These are phyloP conservation scores for Sutorius eximius DNA, from an alignment of 1,284 basidiomycete species.

Conservation along the genomic window DNA sequence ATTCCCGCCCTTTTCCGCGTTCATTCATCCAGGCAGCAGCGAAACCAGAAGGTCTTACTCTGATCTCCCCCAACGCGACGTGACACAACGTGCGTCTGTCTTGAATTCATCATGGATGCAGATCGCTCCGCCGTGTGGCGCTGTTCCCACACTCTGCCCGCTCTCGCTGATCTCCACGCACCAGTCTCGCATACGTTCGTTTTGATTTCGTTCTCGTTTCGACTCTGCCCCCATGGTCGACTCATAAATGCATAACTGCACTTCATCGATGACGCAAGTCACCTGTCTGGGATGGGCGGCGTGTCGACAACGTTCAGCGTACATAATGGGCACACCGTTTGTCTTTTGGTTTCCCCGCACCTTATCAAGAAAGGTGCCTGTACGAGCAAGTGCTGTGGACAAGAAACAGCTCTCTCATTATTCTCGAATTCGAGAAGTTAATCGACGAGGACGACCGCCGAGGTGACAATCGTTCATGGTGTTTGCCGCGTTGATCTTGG, in stretches of 20 bases:
- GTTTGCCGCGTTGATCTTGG: not conserved
- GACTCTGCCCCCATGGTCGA: not conserved
- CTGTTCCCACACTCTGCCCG: not conserved
- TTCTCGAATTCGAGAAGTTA: constrained; percentile 41
- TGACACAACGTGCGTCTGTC: too few species aligned
- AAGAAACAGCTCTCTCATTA: constrained; percentile 24
- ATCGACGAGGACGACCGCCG: constrained; percentile 38
- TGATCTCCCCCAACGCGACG: too few species aligned
- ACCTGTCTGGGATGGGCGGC: not conserved
- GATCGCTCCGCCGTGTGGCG: too few species aligned
- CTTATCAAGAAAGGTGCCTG: constrained; percentile 5
- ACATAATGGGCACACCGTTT: constrained; percentile 9
- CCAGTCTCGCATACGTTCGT: not conserved
- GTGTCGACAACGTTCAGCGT: not conserved
- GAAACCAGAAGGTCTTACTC: too few species aligned
- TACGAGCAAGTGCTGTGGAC: constrained; percentile 11
- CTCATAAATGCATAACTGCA: too few species aligned
- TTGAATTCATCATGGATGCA: too few species aligned
- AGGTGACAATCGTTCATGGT: not conserved
- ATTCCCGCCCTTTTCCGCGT: too few species aligned
- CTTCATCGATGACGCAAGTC: not conserved
- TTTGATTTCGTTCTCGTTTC: not conserved
- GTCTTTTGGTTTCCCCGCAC: not conserved
- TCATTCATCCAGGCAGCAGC: too few species aligned
- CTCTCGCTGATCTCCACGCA: not conserved